Evolutionary conservation across 495 filamentous ascomycete genomes (phyloP).

Genomic region (Aspergillus mulundensis): DNA sequence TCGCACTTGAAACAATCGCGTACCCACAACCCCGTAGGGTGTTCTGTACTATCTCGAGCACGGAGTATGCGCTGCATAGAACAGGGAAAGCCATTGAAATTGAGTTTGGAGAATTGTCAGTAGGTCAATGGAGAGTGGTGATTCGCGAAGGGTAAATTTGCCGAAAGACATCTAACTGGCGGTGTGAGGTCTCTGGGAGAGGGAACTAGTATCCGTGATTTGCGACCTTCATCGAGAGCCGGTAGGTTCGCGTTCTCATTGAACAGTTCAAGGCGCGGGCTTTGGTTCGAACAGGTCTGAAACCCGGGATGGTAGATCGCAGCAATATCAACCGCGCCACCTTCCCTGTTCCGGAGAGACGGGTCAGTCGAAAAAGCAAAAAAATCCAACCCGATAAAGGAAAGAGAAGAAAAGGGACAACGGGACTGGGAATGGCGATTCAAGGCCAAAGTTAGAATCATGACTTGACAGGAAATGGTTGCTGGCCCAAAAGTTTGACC

Average conservation of each 20-base stretch:
- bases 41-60: not conserved
- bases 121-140: not conserved
- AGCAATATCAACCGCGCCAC: not conserved
- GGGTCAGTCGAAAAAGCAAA: not conserved
- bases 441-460: not conserved
- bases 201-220: not conserved
- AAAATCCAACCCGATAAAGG: not conserved
- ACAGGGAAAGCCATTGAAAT: not conserved
- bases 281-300: not conserved
- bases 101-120: not conserved
- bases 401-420: not conserved
- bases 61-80: not conserved
- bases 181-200: slow-evolving; percentile 2
- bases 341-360: not conserved
- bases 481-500: slow-evolving; percentile 10
- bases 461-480: slow-evolving; percentile 10
- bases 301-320: not conserved
- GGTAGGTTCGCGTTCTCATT: not conserved
- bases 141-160: not conserved
- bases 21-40: not conserved
- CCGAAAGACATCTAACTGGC: not conserved
- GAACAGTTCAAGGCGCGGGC: not conserved
- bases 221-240: not conserved
- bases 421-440: not conserved
- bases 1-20: too few species aligned